Conservation (phyloP, 176 grass and related monocot species). For the Echinochloa phyllopogon region DNA sequence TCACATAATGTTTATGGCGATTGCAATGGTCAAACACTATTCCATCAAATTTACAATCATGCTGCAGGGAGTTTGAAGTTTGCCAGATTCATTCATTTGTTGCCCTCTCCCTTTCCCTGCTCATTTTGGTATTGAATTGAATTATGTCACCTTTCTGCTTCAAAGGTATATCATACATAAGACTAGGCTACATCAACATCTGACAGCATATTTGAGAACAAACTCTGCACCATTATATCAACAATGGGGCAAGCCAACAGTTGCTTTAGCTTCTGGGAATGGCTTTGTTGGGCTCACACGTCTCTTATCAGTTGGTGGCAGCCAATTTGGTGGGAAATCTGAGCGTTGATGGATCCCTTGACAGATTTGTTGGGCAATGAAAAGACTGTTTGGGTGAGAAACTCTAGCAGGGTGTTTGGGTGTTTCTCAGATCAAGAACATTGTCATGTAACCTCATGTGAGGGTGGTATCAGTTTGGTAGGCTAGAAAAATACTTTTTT, state of each 20-base stretch:
- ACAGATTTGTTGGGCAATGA: conserved; percentile 20
- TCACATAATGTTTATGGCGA: background rate
- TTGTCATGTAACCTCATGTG: conserved; percentile 46
- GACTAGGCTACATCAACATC: conserved; percentile 38
- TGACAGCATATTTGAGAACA: background rate
- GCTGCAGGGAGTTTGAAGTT: background rate
- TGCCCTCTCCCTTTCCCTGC: background rate
- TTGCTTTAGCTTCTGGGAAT: conserved; percentile 35
- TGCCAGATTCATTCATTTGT: conserved; percentile 8
- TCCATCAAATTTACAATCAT: background rate
- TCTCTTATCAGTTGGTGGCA: conserved; percentile 15
- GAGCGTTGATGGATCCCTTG: conserved; percentile 10
- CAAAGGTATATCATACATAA: conserved; percentile 24
- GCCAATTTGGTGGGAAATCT: conserved; percentile 51
- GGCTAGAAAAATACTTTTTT: conserved; percentile 33
- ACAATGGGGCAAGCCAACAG: background rate
- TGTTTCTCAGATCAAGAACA: conserved; percentile 32
- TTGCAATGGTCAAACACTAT: background rate
- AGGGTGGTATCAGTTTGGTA: conserved; percentile 43
- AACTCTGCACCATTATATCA: conserved; percentile 33
- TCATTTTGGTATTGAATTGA: conserved; percentile 27
- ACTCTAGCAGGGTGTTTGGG: background rate
- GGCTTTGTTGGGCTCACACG: conserved; percentile 28
- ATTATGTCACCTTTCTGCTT: conserved; percentile 22
- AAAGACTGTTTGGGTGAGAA: conserved; percentile 45